Evolutionary conservation across 306 rosid species (phyloP), one percentile per base, ranked within the genome.

Genomic region (Malus sieversii): DNA sequence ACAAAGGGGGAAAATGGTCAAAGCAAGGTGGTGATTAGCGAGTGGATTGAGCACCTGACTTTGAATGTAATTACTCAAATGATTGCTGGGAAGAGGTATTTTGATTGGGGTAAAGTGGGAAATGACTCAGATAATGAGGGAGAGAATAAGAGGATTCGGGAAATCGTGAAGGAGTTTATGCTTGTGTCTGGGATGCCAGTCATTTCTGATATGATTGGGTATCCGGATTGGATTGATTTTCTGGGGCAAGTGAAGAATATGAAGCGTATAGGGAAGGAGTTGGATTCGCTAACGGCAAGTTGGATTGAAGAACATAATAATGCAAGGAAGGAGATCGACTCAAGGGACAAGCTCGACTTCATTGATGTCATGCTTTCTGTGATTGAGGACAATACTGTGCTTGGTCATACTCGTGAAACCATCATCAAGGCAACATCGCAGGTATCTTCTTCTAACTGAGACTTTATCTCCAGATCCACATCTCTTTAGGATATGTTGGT

Each of bases 301-400:
- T 87, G 91, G 91, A 73, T 89, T 33, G 85, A 89, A 61, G 88
- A 89, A 30, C 94, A 87, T 66, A 42, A 42, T 0, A 3, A 14
- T 18, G 7, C 66, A 46, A 82, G 14, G 20, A 10, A 64, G 12
- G 27, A 19, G 25, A 57, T 27, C 6, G 45, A 75, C 4, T 65
- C 82, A 10, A 61, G 11, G 51, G 76, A 82, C 16, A 44, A 89
- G 74, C 83, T 72, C 25, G 90, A 89, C 71, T 87, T 86, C 81
- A 85, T 87, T 55, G 87, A 90, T 71, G 75, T 87, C 20, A 75
- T 85, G 91, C 73, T 87, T 2, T 84, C 86, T 58, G 75, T 57
- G 25, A 68, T 85, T 81, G 80, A 80, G 76, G 90, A 87, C 29
- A 78, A 80, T 71, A 23, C 81, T 8, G 46, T 55, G 67, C 71